Conservation (phyloP, 805 yeast species). For the Nakazawaea pomicola region DNA sequence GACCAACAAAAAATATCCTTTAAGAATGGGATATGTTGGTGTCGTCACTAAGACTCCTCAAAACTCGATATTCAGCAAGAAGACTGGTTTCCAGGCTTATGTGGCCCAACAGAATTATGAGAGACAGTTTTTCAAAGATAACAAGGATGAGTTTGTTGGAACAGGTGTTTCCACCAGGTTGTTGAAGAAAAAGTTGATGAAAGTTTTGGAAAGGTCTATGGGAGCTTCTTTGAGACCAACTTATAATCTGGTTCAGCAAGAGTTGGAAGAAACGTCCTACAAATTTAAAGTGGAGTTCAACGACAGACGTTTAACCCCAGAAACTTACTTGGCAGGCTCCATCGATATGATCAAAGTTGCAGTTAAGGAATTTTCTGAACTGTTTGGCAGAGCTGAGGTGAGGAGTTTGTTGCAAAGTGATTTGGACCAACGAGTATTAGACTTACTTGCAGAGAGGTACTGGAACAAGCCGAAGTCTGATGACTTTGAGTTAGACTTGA, state of each 20-base stretch:
- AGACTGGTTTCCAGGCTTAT: constrained; percentile 56
- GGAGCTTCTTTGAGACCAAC: constrained; percentile 85
- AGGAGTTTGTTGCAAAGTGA: constrained; percentile 74
- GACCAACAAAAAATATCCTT: constrained; percentile 78
- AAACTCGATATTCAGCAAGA: constrained; percentile 45
- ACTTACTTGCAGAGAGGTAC: constrained; percentile 81
- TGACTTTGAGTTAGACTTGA: constrained; percentile 42
- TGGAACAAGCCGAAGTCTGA: constrained; percentile 66
- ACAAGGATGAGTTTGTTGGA: constrained; percentile 53
- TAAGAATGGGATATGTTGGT: constrained; percentile 96
- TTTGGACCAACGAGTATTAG: constrained; percentile 84
- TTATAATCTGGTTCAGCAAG: constrained; percentile 77
- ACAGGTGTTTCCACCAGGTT: constrained; percentile 73
- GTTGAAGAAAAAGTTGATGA: constrained; percentile 76
- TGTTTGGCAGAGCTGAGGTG: constrained; percentile 79
- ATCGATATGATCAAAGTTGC: constrained; percentile 82
- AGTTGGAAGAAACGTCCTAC: constrained; percentile 88
- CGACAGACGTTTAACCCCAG: constrained; percentile 90
- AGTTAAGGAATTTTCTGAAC: constrained; percentile 79
- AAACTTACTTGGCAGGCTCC: constrained; percentile 88
- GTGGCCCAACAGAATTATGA: constrained; percentile 68
- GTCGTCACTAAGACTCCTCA: constrained; percentile 83
- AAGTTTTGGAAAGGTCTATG: constrained; percentile 87
- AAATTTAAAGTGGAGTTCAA: constrained; percentile 95
- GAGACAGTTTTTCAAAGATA: constrained; percentile 53